Percentiles rank a stretch among this genome's conserved stretches.
Evolutionary conservation across 495 filamentous ascomycete genomes (phyloP).

Genomic region (Tuber brumale): DNA sequence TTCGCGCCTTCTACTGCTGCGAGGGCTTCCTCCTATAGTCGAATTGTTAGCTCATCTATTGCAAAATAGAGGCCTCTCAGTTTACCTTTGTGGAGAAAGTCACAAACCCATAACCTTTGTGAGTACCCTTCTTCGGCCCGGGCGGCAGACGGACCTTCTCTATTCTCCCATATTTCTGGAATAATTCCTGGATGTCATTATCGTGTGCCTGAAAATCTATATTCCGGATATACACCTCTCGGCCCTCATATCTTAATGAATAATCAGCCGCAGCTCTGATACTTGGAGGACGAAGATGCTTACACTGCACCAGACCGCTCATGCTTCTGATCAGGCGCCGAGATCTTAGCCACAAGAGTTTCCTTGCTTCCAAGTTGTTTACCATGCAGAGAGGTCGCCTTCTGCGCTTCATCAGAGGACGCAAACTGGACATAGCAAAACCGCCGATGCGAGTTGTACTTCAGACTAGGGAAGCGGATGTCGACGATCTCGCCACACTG

Average conservation of each 20-base stretch:
- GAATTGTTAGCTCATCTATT: constrained; percentile 20
- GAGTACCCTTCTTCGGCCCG: constrained; percentile 56
- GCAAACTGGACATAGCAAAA: constrained; percentile 93
- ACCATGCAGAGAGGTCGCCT: constrained; percentile 65
- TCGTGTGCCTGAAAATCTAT: constrained; percentile 61
- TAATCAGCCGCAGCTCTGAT: constrained; percentile 9
- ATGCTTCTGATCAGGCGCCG: constrained; percentile 70
- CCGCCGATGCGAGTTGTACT: constrained; percentile 75
- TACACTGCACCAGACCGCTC: constrained; percentile 69
- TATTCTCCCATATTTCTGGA: constrained; percentile 68
- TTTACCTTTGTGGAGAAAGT: constrained; percentile 61
- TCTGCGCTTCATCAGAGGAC: constrained; percentile 55
- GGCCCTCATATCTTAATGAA: constrained; percentile 56
- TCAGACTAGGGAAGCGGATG: constrained; percentile 83
- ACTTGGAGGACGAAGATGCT: neutral
- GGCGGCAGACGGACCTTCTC: constrained; percentile 59
- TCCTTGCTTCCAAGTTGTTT: constrained; percentile 58
- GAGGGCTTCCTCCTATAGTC: constrained; percentile 54
- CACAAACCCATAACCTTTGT: constrained; percentile 70
- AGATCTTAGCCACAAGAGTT: constrained; percentile 70
- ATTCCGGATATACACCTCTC: constrained; percentile 78
- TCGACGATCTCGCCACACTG: constrained; percentile 74
- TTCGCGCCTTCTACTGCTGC: constrained; percentile 60
- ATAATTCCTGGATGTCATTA: constrained; percentile 61
- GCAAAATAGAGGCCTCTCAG: constrained; percentile 22